Percentiles rank a stretch among this genome's conserved stretches.
phyloP scores from a whole-genome alignment of 768 basidiomycete species.

The Thelephora aurantiotincta region DNA sequence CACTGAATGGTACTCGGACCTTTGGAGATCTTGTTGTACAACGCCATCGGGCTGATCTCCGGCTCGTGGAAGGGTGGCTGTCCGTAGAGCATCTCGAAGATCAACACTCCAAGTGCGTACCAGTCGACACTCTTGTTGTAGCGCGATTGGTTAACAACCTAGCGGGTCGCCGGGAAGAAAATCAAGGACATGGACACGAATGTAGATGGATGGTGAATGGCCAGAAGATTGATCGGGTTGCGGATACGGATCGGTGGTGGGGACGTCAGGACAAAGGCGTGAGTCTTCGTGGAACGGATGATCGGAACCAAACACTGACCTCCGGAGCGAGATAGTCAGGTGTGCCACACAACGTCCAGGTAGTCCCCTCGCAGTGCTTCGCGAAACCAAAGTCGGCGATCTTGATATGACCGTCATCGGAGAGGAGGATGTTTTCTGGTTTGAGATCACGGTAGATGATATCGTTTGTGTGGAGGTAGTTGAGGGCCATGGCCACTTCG shows the following conservation, averaged over 20 bases:
- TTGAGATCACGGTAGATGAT: constrained; percentile 98
- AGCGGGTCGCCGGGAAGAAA: background rate
- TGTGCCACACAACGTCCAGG: constrained; percentile 93
- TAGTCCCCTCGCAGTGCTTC: constrained; percentile 73
- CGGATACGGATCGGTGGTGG: background rate
- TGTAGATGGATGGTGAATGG: background rate
- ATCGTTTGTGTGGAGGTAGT: constrained; percentile 72
- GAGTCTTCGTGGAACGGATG: background rate
- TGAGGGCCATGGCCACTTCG: constrained; percentile 85
- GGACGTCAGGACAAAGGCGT: background rate
- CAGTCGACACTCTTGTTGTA: constrained; percentile 98
- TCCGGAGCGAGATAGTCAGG: constrained; percentile 97
- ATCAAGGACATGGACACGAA: background rate
- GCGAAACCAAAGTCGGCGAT: constrained; percentile 97
- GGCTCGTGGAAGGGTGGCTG: constrained; percentile 88
- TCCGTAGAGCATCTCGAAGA: constrained; percentile 96
- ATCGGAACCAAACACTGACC: constrained; percentile 21
- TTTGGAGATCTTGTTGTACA: constrained; percentile 84
- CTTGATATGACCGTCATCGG: constrained; percentile 92
- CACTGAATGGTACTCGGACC: constrained; percentile 68
- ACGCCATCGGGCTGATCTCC: constrained; percentile 68
- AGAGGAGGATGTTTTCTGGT: constrained; percentile 91
- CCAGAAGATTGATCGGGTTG: background rate
- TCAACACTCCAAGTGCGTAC: constrained; percentile 95
- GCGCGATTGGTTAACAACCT: constrained; percentile 70